Evolutionary conservation across 768 basidiomycete species (phyloP).

Genomic region (Strobilomyces echinocephalus): DNA sequence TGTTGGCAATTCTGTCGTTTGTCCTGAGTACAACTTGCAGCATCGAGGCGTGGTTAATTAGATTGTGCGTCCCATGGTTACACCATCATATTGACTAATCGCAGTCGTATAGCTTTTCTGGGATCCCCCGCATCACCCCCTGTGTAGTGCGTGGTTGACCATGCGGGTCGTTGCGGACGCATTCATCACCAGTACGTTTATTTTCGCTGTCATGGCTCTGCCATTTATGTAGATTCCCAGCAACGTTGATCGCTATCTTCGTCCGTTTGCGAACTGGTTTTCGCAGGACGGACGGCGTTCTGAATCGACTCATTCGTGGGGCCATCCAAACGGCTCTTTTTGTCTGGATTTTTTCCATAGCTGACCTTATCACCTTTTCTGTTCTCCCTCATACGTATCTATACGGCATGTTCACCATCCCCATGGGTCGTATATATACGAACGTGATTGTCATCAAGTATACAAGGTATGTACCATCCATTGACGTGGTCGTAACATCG

Average conservation of each 20-base stretch:
- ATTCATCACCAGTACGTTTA: background rate
- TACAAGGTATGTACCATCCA: too few relatives aligned
- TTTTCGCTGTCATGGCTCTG: too few relatives aligned
- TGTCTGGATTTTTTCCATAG: background rate
- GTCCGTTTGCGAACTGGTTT: background rate
- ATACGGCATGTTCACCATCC: background rate
- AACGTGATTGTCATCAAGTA: background rate
- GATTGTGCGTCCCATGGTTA: conserved; percentile 26
- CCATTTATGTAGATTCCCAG: background rate
- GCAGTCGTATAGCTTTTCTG: conserved; percentile 30
- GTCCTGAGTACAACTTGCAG: too few relatives aligned
- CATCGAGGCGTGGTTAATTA: too few relatives aligned
- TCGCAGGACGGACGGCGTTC: background rate
- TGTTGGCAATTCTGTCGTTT: background rate
- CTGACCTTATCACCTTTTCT: background rate
- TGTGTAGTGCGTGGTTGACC: background rate
- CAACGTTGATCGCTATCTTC: background rate
- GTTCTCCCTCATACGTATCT: background rate
- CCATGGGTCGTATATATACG: background rate
- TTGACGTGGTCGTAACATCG: background rate
- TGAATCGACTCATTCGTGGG: background rate
- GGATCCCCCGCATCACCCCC: conserved; percentile 38
- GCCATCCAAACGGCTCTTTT: background rate
- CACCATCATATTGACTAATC: background rate
- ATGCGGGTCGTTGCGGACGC: background rate